phyloP scores from a whole-genome alignment of 2,329 filamentous ascomycete species.

The Nannizziopsis barbatae region DNA sequence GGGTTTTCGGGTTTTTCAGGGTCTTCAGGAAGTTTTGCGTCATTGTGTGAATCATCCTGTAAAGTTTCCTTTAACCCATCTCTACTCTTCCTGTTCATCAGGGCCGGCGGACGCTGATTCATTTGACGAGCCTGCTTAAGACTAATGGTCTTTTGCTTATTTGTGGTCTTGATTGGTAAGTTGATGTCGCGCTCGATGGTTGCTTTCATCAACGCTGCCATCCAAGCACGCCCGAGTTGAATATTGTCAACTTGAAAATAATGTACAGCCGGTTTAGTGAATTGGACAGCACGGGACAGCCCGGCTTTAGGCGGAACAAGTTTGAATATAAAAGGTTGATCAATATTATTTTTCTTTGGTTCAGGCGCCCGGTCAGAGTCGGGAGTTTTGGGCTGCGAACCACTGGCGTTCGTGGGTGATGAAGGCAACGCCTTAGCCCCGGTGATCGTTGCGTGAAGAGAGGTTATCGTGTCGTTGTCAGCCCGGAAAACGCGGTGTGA shows the following conservation, averaged over 20 bases:
- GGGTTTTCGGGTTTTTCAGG: neutral
- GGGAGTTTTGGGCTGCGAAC: neutral
- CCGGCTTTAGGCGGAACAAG: conserved; percentile 81
- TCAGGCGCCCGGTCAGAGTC: conserved; percentile 17
- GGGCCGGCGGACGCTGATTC: conserved; percentile 77
- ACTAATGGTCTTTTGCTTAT: conserved; percentile 94
- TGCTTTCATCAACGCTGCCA: conserved; percentile 97
- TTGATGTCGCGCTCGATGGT: conserved; percentile 85
- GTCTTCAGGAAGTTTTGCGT: conserved; percentile 15
- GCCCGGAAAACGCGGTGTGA: conserved; percentile 94
- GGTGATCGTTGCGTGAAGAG: conserved; percentile 82
- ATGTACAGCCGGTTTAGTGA: conserved; percentile 93
- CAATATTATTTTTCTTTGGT: conserved; percentile 22
- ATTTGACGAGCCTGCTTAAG: conserved; percentile 77
- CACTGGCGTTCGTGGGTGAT: conserved; percentile 35
- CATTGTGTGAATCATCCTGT: conserved; percentile 23
- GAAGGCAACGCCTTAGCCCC: conserved; percentile 64
- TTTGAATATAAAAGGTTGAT: conserved; percentile 94
- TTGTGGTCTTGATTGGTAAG: conserved; percentile 68
- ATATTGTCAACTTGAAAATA: conserved; percentile 94
- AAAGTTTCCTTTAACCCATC: conserved; percentile 15
- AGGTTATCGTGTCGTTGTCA: conserved; percentile 79
- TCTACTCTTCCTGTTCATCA: conserved; percentile 52
- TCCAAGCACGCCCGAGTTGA: conserved; percentile 83
- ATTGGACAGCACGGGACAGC: conserved; percentile 81